Evolutionary conservation across 2,329 filamentous ascomycete species (phyloP).

Genomic region (Rhinocladiella similis): DNA sequence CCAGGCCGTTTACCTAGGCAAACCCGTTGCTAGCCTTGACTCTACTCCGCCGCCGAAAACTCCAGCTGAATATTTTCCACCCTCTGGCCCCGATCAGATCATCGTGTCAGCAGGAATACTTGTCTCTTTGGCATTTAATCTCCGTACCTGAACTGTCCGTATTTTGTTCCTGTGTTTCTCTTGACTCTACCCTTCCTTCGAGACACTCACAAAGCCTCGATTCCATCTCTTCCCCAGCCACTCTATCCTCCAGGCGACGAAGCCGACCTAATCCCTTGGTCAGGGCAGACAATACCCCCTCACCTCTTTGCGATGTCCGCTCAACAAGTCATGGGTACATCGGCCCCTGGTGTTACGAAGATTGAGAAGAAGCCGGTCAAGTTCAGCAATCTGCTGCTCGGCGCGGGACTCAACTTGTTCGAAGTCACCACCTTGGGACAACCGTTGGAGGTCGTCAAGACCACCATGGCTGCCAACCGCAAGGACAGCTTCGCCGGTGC

Average conservation of each 20-base stretch:
- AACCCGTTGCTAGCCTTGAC: neutral
- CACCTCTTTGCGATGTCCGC: constrained; percentile 64
- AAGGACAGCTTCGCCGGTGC: constrained; percentile 80
- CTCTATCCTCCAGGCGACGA: constrained; percentile 24
- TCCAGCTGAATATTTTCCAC: neutral
- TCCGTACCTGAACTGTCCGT: constrained; percentile 2
- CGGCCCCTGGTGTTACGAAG: constrained; percentile 36
- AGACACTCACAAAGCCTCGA: neutral
- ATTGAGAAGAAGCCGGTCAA: constrained; percentile 99
- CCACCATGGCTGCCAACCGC: constrained; percentile 98
- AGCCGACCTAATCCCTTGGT: constrained; percentile 85
- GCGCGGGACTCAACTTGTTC: constrained; percentile 93
- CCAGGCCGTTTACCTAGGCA: too few relatives aligned
- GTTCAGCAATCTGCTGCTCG: constrained; percentile 97
- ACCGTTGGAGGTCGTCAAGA: constrained; percentile 98
- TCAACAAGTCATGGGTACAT: constrained; percentile 29
- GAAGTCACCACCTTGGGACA: constrained; percentile 74
- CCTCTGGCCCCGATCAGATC: constrained; percentile 6
- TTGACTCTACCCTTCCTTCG: neutral
- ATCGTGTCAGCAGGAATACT: neutral
- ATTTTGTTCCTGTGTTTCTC: neutral
- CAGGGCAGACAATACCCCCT: constrained; percentile 71
- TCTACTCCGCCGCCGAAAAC: neutral
- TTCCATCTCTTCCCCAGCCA: neutral
- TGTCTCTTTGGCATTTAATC: constrained; percentile 1